Percentiles rank a stretch among this genome's conserved stretches.
Evolutionary conservation across 495 filamentous ascomycete genomes (phyloP).

Genomic region (Penicillium silybi): DNA sequence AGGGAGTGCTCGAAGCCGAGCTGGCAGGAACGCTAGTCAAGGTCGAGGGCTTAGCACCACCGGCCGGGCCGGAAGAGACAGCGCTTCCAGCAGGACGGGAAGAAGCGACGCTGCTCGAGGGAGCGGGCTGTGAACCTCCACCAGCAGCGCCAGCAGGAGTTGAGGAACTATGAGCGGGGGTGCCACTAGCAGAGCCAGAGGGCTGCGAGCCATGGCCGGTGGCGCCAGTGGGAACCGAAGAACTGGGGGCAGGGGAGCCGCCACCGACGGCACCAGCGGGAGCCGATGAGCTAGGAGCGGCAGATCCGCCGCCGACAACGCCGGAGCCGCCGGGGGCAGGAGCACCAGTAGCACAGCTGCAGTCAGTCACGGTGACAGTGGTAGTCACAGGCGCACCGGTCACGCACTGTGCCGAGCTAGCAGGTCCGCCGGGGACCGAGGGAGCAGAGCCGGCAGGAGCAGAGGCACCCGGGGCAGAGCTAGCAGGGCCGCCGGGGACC

Average conservation of each 20-base stretch:
- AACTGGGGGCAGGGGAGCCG: background rate
- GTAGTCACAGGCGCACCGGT: constrained; percentile 9
- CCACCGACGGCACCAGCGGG: background rate
- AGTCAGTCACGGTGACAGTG: constrained; percentile 24
- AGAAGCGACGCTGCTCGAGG: background rate
- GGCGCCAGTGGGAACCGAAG: background rate
- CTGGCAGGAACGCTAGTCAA: background rate
- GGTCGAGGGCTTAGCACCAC: background rate
- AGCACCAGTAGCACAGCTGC: constrained; percentile 9
- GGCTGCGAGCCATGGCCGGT: too few species aligned
- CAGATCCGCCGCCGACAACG: background rate
- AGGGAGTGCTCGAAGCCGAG: background rate
- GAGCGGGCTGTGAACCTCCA: background rate
- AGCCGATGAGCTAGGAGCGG: background rate
- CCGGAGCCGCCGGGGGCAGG: constrained; percentile 8
- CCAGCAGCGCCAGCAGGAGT: too few species aligned
- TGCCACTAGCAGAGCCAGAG: too few species aligned
- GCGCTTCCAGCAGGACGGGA: constrained; percentile 3
- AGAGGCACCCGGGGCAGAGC: background rate
- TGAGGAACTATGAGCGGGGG: too few species aligned
- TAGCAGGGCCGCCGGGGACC: constrained; percentile 5
- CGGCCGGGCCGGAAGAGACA: background rate
- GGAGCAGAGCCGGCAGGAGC: background rate
- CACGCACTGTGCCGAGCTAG: constrained; percentile 4
- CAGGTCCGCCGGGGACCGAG: constrained; percentile 5